Percentiles rank a stretch among this genome's conserved stretches.
Conservation (phyloP, 495 filamentous ascomycete genomes). For the Rhypophila decipiens region DNA sequence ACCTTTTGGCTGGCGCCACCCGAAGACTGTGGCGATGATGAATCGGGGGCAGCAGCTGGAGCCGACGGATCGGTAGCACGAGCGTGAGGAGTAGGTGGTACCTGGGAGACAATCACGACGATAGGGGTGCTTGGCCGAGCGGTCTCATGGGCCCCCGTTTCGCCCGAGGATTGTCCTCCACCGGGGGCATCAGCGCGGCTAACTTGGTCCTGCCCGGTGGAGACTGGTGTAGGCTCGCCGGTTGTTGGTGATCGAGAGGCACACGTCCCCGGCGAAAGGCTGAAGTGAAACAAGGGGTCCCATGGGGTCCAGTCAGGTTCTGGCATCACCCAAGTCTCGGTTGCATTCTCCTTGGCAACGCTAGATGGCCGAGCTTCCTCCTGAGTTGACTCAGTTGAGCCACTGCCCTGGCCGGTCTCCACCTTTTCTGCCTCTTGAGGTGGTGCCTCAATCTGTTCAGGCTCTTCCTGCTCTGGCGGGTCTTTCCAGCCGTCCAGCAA, state of each 20-base stretch:
- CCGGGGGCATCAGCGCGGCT: neutral
- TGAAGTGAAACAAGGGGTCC: constrained; percentile 14
- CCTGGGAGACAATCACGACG: constrained; percentile 3
- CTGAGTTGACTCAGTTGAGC: too few species aligned
- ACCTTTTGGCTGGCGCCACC: constrained; percentile 1
- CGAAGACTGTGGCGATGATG: neutral
- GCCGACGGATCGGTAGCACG: constrained; percentile 7
- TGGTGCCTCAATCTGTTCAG: constrained; percentile 30
- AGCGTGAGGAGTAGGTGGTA: constrained; percentile 3
- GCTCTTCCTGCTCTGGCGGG: constrained; percentile 32
- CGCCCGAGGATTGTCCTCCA: constrained; percentile 6
- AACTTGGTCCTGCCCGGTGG: constrained; percentile 2
- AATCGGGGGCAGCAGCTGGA: neutral
- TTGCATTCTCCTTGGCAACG: constrained; percentile 4
- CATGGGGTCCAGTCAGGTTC: constrained; percentile 24
- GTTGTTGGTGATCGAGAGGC: constrained; percentile 20
- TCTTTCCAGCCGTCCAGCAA: constrained; percentile 94
- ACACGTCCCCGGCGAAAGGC: constrained; percentile 14
- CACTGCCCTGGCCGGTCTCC: too few species aligned
- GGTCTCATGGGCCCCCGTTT: constrained; percentile 3
- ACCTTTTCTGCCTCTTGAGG: constrained; percentile 13
- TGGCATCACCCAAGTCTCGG: neutral
- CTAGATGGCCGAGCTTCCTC: constrained; percentile 6
- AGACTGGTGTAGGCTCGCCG: constrained; percentile 18
- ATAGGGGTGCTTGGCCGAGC: constrained; percentile 1